Evolutionary conservation across 2,329 filamentous ascomycete species (phyloP).

Genomic region (Neonectria magnoliae): DNA sequence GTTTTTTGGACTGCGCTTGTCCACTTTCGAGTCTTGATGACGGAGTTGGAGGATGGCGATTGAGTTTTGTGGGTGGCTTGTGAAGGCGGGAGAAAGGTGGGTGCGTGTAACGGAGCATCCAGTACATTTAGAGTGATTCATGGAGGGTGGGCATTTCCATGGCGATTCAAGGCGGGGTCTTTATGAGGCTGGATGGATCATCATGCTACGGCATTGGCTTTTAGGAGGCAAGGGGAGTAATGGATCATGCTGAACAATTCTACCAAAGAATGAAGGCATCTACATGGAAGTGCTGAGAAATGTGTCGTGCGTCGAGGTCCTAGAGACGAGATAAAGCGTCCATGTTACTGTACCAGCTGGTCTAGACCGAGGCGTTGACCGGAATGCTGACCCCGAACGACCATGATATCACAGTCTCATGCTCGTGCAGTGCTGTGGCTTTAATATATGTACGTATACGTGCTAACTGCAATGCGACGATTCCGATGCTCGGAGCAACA

Average conservation of each 20-base stretch:
- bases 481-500: background rate
- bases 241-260: background rate
- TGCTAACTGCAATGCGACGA: too few species aligned
- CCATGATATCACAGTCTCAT: background rate
- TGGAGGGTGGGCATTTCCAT: background rate
- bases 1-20: conserved; percentile 1
- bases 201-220: background rate
- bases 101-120: background rate
- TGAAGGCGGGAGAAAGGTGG: background rate
- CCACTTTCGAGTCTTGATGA: conserved; percentile 11
- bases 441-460: too few species aligned
- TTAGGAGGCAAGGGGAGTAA: background rate
- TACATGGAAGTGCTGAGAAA: background rate
- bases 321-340: too few species aligned
- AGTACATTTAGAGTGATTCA: background rate
- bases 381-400: background rate
- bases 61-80: background rate
- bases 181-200: background rate
- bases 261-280: background rate
- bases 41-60: conserved; percentile 31
- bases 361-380: background rate
- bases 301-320: too few species aligned
- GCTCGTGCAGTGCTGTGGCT: background rate
- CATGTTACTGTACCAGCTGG: too few species aligned
- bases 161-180: background rate